A percentile compares a stretch with the other conserved stretches of the same genome.
phyloP scores from a whole-genome alignment of 148 eudicot species.

The Diospyros kaki region DNA sequence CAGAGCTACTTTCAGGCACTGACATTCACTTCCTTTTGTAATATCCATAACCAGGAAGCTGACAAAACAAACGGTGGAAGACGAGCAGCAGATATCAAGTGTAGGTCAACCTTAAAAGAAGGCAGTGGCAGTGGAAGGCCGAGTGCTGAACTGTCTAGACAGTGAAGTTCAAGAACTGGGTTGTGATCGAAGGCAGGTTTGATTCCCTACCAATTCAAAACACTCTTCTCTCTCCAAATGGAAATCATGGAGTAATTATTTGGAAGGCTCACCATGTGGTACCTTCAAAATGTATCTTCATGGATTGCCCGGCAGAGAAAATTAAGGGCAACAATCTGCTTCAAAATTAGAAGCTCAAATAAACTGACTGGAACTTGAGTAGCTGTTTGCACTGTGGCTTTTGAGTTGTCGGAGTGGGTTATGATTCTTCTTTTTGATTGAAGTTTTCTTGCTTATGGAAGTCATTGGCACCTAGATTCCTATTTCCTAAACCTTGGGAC shows the following conservation, averaged over 20 bases:
- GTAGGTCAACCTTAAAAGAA: background rate
- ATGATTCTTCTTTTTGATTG: no score
- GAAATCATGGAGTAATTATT: background rate
- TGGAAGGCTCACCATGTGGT: background rate
- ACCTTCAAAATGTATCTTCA: background rate
- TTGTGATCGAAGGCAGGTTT: background rate
- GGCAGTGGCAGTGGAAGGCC: background rate
- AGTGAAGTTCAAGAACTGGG: background rate
- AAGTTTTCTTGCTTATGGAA: no score
- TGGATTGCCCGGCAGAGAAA: background rate
- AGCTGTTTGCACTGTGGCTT: no score
- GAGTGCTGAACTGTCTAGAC: background rate
- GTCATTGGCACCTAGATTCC: no score
- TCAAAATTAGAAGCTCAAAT: no score
- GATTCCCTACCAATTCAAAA: no score
- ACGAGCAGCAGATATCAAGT: background rate
- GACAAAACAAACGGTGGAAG: background rate
- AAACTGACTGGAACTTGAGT: no score
- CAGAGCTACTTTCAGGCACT: background rate
- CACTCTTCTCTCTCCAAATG: no score
- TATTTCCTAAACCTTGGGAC: no score
- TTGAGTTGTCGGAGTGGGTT: no score
- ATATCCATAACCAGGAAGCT: constrained; percentile 12
- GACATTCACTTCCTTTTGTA: background rate
- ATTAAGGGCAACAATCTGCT: no score